Conservation (phyloP, 1,139 yeast species). For the Geotrichum siamense region DNA sequence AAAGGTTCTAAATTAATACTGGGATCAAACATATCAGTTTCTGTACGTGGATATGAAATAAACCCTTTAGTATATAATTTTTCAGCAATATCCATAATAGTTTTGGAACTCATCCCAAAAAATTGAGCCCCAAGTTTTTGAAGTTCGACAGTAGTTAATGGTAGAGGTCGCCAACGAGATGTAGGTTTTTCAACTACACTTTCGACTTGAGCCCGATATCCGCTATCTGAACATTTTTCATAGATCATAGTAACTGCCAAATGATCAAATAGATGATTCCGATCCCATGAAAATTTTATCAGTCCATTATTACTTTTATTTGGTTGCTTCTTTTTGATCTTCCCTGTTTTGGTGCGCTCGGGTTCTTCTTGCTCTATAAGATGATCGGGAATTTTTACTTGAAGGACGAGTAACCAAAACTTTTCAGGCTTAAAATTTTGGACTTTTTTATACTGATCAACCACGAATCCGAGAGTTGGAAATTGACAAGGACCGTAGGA, state of each 20-base stretch:
- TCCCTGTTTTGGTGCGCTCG: conserved; percentile 5
- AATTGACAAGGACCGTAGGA: conserved; percentile 96
- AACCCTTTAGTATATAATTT: conserved; percentile 76
- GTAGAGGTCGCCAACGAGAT: conserved; percentile 73
- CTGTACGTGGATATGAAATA: conserved; percentile 94
- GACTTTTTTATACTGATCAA: conserved; percentile 80
- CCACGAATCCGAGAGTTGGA: conserved; percentile 94
- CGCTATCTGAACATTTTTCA: conserved; percentile 52
- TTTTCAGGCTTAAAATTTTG: conserved; percentile 64
- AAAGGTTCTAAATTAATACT: conserved; percentile 61
- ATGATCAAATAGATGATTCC: conserved; percentile 67
- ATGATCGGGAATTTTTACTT: conserved; percentile 38
- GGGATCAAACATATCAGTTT: conserved; percentile 79
- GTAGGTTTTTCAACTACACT: conserved; percentile 57
- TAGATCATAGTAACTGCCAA: conserved; percentile 54
- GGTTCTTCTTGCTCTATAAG: conserved; percentile 13
- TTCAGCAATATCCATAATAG: conserved; percentile 73
- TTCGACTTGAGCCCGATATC: conserved; percentile 42
- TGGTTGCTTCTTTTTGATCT: conserved; percentile 1
- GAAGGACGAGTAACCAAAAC: conserved; percentile 67
- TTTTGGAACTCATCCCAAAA: conserved; percentile 75
- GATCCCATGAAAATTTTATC: conserved; percentile 60
- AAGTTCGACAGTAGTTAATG: conserved; percentile 90
- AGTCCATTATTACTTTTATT: conserved; percentile 26
- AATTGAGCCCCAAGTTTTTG: conserved; percentile 77